These are phyloP conservation scores for Candolleomyces aberdarensis DNA, from an alignment of 768 basidiomycete genomes.

Conservation along the genomic window DNA sequence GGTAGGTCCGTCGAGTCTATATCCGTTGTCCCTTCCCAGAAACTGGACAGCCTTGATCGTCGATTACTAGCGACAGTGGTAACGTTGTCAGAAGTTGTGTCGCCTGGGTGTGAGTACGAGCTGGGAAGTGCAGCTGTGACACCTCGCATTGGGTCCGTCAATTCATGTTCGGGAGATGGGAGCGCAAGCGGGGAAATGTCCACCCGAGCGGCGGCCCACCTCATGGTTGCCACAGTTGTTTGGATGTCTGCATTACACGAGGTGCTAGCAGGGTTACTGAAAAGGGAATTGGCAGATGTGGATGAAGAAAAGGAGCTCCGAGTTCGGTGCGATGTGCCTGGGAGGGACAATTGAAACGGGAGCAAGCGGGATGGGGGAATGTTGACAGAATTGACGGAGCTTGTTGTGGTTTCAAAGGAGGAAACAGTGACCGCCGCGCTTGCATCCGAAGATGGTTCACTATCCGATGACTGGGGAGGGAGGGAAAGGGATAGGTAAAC, in stretches of 20 bases:
- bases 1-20: constrained; percentile 32
- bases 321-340: constrained; percentile 28
- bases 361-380: neutral
- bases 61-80: constrained; percentile 48
- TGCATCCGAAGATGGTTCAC: too few species aligned
- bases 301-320: constrained; percentile 31
- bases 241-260: constrained; percentile 47
- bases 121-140: constrained; percentile 66
- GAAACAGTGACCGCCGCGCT: neutral
- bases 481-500: neutral
- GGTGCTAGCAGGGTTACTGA: constrained; percentile 16
- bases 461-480: neutral
- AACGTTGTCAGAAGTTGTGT: constrained; percentile 24
- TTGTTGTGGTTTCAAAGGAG: neutral
- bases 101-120: constrained; percentile 39
- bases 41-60: constrained; percentile 59
- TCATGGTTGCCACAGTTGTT: constrained; percentile 76
- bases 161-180: constrained; percentile 88
- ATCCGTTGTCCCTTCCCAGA: constrained; percentile 78
- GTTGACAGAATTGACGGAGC: neutral
- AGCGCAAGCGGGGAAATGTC: constrained; percentile 84
- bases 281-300: constrained; percentile 13
- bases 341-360: constrained; percentile 20
- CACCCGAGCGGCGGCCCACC: constrained; percentile 80
- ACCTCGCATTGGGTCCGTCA: constrained; percentile 86